phyloP scores from a whole-genome alignment of 2,329 filamentous ascomycete species.

The Fusarium algeriense region DNA sequence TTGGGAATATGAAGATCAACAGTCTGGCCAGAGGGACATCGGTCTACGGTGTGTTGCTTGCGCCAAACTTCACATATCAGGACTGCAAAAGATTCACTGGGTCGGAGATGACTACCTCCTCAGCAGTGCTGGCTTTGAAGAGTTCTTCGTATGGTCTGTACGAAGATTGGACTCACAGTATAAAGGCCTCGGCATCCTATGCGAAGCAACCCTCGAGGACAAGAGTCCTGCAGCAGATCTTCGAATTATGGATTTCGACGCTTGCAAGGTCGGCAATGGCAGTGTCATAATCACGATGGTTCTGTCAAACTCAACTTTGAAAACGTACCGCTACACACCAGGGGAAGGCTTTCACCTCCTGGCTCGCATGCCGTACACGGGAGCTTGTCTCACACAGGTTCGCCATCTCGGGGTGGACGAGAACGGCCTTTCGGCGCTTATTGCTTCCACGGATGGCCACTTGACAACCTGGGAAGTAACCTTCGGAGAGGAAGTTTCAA shows the following conservation, averaged over 20 bases:
- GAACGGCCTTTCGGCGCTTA: constrained; percentile 63
- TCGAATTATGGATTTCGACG: constrained; percentile 84
- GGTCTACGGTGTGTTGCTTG: constrained; percentile 68
- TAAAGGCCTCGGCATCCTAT: constrained; percentile 65
- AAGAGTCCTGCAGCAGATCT: constrained; percentile 72
- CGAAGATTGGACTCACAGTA: constrained; percentile 63
- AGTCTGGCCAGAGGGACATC: constrained; percentile 2
- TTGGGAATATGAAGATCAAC: constrained; percentile 62
- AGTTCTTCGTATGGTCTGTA: constrained; percentile 88
- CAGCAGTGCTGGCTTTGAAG: constrained; percentile 88
- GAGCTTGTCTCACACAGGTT: constrained; percentile 80
- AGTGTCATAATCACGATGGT: constrained; percentile 75
- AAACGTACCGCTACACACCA: constrained; percentile 65
- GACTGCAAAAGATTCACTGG: constrained; percentile 86
- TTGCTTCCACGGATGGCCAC: constrained; percentile 85
- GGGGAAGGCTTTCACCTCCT: constrained; percentile 61
- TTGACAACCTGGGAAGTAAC: constrained; percentile 57
- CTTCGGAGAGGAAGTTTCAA: constrained; percentile 7
- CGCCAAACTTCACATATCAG: constrained; percentile 82
- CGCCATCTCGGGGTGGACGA: constrained; percentile 55
- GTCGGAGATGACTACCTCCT: constrained; percentile 79
- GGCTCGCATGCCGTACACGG: constrained; percentile 71
- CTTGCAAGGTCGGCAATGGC: constrained; percentile 49
- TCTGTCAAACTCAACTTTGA: constrained; percentile 86
- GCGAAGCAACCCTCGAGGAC: constrained; percentile 67